phyloP scores from a whole-genome alignment of 768 basidiomycete species.

The Clathrus columnatus region DNA sequence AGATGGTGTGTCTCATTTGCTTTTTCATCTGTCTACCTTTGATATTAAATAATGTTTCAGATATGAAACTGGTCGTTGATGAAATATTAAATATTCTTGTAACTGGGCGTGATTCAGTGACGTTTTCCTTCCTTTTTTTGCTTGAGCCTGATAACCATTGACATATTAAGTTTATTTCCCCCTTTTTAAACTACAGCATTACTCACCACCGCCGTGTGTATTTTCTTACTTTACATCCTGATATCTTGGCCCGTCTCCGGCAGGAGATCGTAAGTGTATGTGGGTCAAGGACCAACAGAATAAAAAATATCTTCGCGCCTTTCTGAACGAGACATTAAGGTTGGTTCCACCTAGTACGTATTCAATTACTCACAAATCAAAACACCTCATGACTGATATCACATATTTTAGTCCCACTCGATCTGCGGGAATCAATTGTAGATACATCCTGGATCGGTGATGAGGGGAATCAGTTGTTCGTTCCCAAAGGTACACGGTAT shows the following conservation, averaged over 20 bases:
- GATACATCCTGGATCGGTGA: slow-evolving; percentile 6
- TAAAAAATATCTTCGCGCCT: slow-evolving; percentile 18
- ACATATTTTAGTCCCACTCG: slow-evolving; percentile 21
- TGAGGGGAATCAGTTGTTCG: background rate
- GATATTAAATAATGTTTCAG: slow-evolving; percentile 28
- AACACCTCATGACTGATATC: background rate
- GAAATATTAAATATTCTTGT: slow-evolving; percentile 36
- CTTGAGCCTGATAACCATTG: no score
- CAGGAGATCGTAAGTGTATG: slow-evolving; percentile 19
- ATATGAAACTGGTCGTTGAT: slow-evolving; percentile 28
- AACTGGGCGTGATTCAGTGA: slow-evolving; percentile 37
- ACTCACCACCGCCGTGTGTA: slow-evolving; percentile 24
- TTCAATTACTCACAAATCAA: background rate
- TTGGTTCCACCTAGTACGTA: slow-evolving; percentile 25
- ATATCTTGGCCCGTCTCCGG: slow-evolving; percentile 14
- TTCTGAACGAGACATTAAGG: slow-evolving; percentile 28
- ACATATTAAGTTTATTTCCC: background rate
- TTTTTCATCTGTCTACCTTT: slow-evolving; percentile 16
- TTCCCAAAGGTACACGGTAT: slow-evolving; percentile 1
- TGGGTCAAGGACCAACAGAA: slow-evolving; percentile 6
- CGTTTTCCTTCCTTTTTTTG: slow-evolving; percentile 17
- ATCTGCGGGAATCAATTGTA: slow-evolving; percentile 14
- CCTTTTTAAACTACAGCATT: slow-evolving; percentile 22
- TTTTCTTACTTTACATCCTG: slow-evolving; percentile 21
- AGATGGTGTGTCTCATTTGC: slow-evolving; percentile 13